phyloP scores from a whole-genome alignment of 2,329 filamentous ascomycete species.

The Penicillium sp. region DNA sequence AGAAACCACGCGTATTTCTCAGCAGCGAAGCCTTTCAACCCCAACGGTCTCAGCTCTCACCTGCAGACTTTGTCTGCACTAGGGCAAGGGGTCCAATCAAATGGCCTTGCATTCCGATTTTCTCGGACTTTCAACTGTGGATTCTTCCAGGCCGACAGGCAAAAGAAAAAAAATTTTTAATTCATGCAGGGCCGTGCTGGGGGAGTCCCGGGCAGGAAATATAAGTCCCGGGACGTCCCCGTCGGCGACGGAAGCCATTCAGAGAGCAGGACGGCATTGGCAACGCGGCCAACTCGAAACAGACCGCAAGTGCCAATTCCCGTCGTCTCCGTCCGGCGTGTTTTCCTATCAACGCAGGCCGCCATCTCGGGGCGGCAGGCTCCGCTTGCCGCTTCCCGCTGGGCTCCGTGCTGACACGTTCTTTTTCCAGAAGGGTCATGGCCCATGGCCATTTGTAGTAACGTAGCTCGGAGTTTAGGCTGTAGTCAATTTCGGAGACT shows the following conservation, averaged over 20 bases:
- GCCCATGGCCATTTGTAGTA: neutral
- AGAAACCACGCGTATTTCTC: slow-evolving; percentile 12
- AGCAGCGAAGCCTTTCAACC: slow-evolving; percentile 7
- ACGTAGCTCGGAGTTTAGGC: slow-evolving; percentile 9
- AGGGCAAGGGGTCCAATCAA: slow-evolving; percentile 3
- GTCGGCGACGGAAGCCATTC: slow-evolving; percentile 19
- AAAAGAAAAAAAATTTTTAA: neutral
- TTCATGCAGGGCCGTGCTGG: slow-evolving; percentile 6
- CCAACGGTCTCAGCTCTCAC: neutral
- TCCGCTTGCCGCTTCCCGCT: slow-evolving; percentile 7
- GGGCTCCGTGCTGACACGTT: neutral
- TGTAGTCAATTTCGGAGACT: neutral
- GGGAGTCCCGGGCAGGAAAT: neutral
- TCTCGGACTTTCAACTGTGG: neutral
- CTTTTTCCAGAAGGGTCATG: slow-evolving; percentile 1
- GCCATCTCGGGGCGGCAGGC: neutral
- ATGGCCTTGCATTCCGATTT: slow-evolving; percentile 1
- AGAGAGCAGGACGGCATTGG: slow-evolving; percentile 2
- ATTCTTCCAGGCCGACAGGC: neutral
- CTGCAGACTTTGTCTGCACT: neutral
- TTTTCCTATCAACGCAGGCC: slow-evolving; percentile 1
- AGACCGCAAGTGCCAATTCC: neutral
- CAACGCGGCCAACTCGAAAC: slow-evolving; percentile 5
- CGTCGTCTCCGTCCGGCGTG: slow-evolving; percentile 4
- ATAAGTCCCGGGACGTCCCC: neutral